phyloP scores from a whole-genome alignment of 768 basidiomycete genomes.

The Leucosporidium creatinivorum region DNA sequence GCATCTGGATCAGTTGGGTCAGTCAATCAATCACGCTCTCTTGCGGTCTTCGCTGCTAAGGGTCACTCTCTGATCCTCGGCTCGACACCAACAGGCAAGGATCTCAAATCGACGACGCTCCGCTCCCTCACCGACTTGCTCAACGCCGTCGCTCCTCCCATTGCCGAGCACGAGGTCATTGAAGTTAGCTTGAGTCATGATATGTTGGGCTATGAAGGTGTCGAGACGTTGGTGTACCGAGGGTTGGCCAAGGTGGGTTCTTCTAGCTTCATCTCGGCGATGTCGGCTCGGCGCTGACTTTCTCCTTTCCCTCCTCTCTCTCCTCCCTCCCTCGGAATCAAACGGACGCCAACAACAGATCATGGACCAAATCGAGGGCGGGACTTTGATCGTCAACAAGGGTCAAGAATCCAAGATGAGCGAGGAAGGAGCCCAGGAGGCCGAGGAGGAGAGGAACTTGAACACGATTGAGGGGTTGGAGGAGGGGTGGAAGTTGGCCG shows the following conservation, averaged over 20 bases:
- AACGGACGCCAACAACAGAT: too few species aligned
- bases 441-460: constrained; percentile 55
- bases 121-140: constrained; percentile 85
- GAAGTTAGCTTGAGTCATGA: constrained; percentile 93
- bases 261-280: background rate
- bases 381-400: constrained; percentile 78
- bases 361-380: constrained; percentile 89
- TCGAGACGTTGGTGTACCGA: constrained; percentile 87
- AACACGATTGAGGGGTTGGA: constrained; percentile 78
- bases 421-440: constrained; percentile 44
- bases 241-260: constrained; percentile 62
- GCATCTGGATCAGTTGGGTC: constrained; percentile 84
- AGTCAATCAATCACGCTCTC: too few species aligned
- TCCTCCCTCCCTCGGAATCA: background rate
- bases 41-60: too few species aligned
- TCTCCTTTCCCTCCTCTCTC: background rate
- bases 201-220: constrained; percentile 91
- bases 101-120: constrained; percentile 77
- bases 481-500: constrained; percentile 73
- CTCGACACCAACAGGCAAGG: constrained; percentile 81
- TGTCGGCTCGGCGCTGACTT: background rate
- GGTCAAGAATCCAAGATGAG: constrained; percentile 65
- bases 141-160: constrained; percentile 95
- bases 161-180: constrained; percentile 96
- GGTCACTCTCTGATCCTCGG: too few species aligned